Evolutionary conservation across 441 rosid genomes (phyloP).

Genomic region (Pelargonium citronellum): DNA sequence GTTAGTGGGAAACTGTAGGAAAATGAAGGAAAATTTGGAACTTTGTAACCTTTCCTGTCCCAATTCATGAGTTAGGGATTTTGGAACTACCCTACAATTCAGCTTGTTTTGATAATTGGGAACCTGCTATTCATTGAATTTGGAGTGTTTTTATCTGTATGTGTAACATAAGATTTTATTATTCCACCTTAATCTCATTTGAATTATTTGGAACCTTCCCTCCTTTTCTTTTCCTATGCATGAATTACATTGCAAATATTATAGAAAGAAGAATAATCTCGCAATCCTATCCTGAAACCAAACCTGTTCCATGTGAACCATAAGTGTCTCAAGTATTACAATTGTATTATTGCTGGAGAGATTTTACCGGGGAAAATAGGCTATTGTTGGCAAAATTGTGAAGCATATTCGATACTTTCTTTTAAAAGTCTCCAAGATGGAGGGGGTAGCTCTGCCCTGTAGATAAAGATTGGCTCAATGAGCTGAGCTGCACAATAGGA

Average conservation of each 20-base stretch:
- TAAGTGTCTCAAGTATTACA: too few relatives aligned
- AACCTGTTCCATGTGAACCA: background rate
- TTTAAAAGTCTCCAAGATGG: too few relatives aligned
- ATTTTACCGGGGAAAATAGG: too few relatives aligned
- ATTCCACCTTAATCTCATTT: background rate
- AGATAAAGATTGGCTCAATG: too few relatives aligned
- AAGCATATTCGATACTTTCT: too few relatives aligned
- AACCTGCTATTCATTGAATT: background rate
- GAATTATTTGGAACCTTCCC: background rate
- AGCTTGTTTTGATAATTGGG: background rate
- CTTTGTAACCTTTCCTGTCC: background rate
- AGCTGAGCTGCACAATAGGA: too few relatives aligned
- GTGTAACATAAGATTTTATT: too few relatives aligned
- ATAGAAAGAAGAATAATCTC: background rate
- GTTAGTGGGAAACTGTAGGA: background rate
- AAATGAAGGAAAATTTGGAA: background rate
- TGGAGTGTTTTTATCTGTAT: background rate
- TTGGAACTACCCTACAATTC: background rate
- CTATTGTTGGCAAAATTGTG: too few relatives aligned
- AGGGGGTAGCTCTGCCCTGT: too few relatives aligned
- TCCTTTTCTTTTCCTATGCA: background rate
- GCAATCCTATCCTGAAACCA: too few relatives aligned
- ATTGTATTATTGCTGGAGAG: too few relatives aligned
- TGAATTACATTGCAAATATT: background rate
- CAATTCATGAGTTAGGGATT: background rate